Base-by-base conservation (phyloP, 305 asterid species). In the Fraxinus latifolia region DNA sequence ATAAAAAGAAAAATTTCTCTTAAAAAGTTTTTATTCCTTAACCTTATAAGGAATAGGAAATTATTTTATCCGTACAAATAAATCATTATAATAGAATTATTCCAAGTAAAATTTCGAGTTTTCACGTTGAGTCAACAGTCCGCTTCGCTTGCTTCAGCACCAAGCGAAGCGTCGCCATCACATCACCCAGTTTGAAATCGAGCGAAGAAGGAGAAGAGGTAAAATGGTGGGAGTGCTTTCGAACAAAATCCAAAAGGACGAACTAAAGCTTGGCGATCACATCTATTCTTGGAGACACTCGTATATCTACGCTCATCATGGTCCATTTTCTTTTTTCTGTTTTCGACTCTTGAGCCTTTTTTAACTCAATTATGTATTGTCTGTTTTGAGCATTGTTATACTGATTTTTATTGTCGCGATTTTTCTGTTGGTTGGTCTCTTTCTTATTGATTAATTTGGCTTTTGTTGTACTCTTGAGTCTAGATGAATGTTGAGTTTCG, bases 301-400 rank as follows among this genome's bases (percentile, higher is more conserved):
- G 71, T 95, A 91, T 55, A 88, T 93, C 83, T 95, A 93, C 87
- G 94, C 97, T 44, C 98, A 93, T 84, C 98, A 95, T 50, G 98
- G 98, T 92, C 68, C 2, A 8, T 74, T 74, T 9, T 39, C 2
- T 39, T 39, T 8, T 73, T 73, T 82, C 1, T 12, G 33, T 36
- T 71, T 21, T 19, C 33, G 70, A 7, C 21, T 77, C 47, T 37
- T 21, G 36, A 19, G 25, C 47, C 7, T 2, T 74, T 65, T 25
- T 19, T 50, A 32, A 1, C 32, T 58, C 12, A 7, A 29, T 36
- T 71, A 7, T 71, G 4, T 8, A 1, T 71, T 19, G 17, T 29
- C 29, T 75, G 34, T 14, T 73, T 15, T 55, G 12, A 47, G 27
- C 72, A 3, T 11, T 42, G 9, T 32, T 37, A 19, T 42, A 19